Evolutionary conservation across 352 stramenopile species (phyloP).

Genomic region (Phytophthora citricola): DNA sequence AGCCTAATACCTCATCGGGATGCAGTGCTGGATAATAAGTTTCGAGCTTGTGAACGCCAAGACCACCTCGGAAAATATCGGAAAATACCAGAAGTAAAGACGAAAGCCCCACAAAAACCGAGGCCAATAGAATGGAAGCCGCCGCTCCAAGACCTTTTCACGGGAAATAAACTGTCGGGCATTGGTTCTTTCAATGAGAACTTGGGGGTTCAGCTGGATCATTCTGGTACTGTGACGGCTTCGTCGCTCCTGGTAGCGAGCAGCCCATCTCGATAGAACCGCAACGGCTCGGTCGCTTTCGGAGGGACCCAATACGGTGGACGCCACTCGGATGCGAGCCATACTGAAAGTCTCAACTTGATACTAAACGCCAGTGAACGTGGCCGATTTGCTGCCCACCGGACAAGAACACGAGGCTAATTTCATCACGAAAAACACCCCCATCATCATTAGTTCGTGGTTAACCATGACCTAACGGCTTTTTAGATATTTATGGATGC

Average conservation of each 20-base stretch:
- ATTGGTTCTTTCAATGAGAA: conserved; percentile 16
- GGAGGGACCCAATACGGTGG: not conserved
- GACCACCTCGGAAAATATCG: conserved; percentile 39
- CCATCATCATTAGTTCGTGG: too few species aligned
- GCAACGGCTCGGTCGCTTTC: not conserved
- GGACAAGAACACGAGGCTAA: too few species aligned
- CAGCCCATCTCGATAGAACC: conserved; percentile 16
- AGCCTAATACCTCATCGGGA: conserved; percentile 35
- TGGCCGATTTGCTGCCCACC: too few species aligned
- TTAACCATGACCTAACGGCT: too few species aligned
- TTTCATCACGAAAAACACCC: too few species aligned
- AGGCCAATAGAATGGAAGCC: conserved; percentile 32
- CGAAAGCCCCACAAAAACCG: conserved; percentile 20
- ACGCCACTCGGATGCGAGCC: conserved; percentile 13
- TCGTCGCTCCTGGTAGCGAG: conserved; percentile 4
- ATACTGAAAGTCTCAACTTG: not conserved
- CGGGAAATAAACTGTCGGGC: conserved; percentile 22
- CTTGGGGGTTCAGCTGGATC: not conserved
- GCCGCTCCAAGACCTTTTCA: conserved; percentile 20
- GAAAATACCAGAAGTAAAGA: conserved; percentile 43
- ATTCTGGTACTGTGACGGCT: not conserved
- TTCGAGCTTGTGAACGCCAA: conserved; percentile 19
- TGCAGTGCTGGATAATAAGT: conserved; percentile 32
- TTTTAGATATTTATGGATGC: too few species aligned
- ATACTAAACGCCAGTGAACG: too few species aligned